Conservation (phyloP, 2,329 filamentous ascomycete genomes). For the Penicillium griseofulvum region DNA sequence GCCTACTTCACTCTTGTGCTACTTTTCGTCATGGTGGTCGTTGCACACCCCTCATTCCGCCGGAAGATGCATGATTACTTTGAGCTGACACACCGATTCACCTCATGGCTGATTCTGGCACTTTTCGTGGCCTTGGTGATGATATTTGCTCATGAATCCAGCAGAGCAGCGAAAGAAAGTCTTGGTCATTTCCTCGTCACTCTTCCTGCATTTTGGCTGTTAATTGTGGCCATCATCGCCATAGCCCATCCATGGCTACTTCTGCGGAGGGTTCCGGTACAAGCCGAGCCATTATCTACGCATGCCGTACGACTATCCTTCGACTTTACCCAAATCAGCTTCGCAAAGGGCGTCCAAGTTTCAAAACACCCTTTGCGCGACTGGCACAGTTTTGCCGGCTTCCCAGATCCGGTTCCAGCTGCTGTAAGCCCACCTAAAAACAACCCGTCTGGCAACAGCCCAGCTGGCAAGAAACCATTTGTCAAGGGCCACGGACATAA, state of each 20-base stretch:
- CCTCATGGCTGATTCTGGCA: constrained; percentile 63
- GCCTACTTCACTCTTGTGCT: constrained; percentile 59
- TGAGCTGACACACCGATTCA: constrained; percentile 68
- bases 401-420: constrained; percentile 53
- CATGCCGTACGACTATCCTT: constrained; percentile 73
- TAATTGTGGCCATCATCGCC: constrained; percentile 61
- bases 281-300: constrained; percentile 64
- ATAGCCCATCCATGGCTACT: constrained; percentile 71
- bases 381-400: constrained; percentile 74
- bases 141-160: constrained; percentile 49
- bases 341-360: constrained; percentile 58
- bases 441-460: not conserved
- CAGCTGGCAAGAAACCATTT: not conserved
- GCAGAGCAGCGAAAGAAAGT: constrained; percentile 32
- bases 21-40: constrained; percentile 58
- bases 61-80: constrained; percentile 65
- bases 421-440: no score
- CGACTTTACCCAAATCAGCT: constrained; percentile 58
- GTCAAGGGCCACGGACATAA: constrained; percentile 4
- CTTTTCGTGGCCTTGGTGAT: constrained; percentile 66
- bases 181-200: constrained; percentile 43
- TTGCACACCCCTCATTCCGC: constrained; percentile 64
- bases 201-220: constrained; percentile 64
- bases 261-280: constrained; percentile 64
- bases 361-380: constrained; percentile 64